Percentiles rank a stretch among this genome's conserved stretches.
These are phyloP conservation scores for Rhodotorula sp. DNA, from an alignment of 1,284 basidiomycete species.

Conservation along the genomic window DNA sequence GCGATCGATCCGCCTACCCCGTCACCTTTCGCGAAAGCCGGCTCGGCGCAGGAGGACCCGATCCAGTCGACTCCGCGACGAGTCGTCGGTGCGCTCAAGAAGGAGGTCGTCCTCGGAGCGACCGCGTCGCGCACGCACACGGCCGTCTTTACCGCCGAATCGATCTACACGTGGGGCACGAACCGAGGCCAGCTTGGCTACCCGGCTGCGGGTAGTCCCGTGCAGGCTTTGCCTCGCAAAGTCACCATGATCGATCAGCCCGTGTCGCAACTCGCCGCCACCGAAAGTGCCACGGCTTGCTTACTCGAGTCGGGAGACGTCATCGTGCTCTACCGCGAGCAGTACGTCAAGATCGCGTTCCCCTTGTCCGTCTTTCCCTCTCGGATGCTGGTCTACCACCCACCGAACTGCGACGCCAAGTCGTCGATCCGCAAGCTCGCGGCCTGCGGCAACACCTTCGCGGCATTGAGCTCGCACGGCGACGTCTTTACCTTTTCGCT, in stretches of 20 bases:
- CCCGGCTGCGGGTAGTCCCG: conserved; percentile 61
- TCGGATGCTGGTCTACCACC: conserved; percentile 62
- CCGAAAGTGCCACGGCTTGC: conserved; percentile 70
- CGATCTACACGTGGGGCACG: conserved; percentile 94
- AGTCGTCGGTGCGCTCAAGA: conserved; percentile 74
- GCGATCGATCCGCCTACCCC: conserved; percentile 61
- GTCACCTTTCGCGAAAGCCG: conserved; percentile 23
- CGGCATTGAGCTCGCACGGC: conserved; percentile 79
- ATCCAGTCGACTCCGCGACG: conserved; percentile 76
- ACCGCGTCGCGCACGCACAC: conserved; percentile 85
- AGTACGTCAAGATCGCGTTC: conserved; percentile 65
- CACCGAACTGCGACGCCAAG: conserved; percentile 63
- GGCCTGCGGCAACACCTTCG: conserved; percentile 76
- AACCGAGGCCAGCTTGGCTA: conserved; percentile 88
- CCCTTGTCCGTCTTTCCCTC: conserved; percentile 40
- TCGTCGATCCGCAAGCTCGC: conserved; percentile 78
- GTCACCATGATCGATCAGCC: conserved; percentile 74
- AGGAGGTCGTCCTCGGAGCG: conserved; percentile 74
- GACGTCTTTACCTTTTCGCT: conserved; percentile 86
- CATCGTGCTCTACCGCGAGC: conserved; percentile 76
- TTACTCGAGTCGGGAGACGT: conserved; percentile 74
- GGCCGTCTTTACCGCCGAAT: conserved; percentile 79
- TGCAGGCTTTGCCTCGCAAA: conserved; percentile 77
- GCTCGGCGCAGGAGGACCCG: conserved; percentile 53
- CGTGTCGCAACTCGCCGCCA: conserved; percentile 56